Evolutionary conservation across 768 basidiomycete genomes (phyloP), one percentile per base, ranked within the genome.

Genomic region (Tulasnella sp.): DNA sequence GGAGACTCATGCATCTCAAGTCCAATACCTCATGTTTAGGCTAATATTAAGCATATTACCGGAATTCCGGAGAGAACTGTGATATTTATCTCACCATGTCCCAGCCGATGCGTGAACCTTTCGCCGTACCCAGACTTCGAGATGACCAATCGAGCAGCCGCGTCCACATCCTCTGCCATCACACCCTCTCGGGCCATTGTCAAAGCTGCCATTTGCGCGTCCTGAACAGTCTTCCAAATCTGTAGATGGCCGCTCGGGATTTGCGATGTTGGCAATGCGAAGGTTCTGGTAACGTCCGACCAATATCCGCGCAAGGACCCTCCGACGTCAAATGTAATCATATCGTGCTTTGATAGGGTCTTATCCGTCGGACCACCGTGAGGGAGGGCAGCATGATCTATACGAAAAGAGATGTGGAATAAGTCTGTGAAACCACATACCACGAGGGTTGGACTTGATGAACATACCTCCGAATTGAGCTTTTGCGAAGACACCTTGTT

Each of bases 321-420:
- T 8, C 80, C 85, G 53, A 80, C 78, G 68, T 93, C 90, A 61
- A 92, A 83, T 13, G 93, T 74, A 10, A 83, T 77, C 60, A 88
- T 78, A 64, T 94, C 89, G 4, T 74, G 66, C 55, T 72, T 68
- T 0, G 70, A 71, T 11, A 92, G 74, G 0, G 66, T 65, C 30
- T 82, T 78, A 67, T 92, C 85, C 0, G 83, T 84, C 2, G 88
- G 86, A 38, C 78, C 76, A 4, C 89, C 92, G 68, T 93, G 91
- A 2, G 89, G 90, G 23, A 89, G 78, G 2, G 88, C 89, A 4
- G 88, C 90, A 65, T 92, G 87, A 61, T 86, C 90, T 92, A 68
- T 11, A 10, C 2, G 26, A 30, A 3, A 19, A 49, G 8, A 5
- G 55, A 32, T 61, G 19, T 45, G 19, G 61, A 50, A 24, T 8